Evolutionary conservation across 2,329 filamentous ascomycete genomes (phyloP), one percentile per base, ranked within the genome.

Genomic region (Talaromyces funiculosus): DNA sequence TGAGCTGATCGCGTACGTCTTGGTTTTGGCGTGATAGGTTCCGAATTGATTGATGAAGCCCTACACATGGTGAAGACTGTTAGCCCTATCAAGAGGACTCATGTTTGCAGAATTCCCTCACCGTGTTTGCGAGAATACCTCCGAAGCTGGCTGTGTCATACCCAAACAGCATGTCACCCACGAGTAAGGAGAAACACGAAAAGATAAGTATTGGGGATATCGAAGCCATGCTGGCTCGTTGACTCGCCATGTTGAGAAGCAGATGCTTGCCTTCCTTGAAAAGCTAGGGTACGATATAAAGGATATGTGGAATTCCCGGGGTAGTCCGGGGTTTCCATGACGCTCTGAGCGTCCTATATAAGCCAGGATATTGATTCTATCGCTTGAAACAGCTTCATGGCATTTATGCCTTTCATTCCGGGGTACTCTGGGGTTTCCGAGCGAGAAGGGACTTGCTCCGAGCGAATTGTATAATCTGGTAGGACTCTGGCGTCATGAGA

Each of bases 101-200:
- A n/a, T n/a, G n/a, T n/a, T n/a, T n/a, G n/a, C n/a, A n/a, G n/a
- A n/a, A n/a, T n/a, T n/a, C n/a, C n/a, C 54, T 64, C 43, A 64
- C 64, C 4, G 63, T 45, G 59, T 66, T 66, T 16, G 62, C 64
- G 1, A 67, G 61, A 37, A 67, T 64, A 4, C 65, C 65, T 22
- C 62, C 57, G 60, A 66, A 67, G 29, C 62, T 66, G 22, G 47
- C 62, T 14, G 65, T 67, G 59, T 67, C 65, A 58, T 62, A 67
- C 3, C 65, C 64, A 61, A 66, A 67, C 5, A 65, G 62, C 43
- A 66, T 62, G 40, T 67, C 65, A 10, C 65, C 65, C 4, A 61
- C 62, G 3, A 67, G 62, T 24, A 66, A 56, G 47, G 59, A 67
- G 60, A 66, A 66, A 42, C 65, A 65, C 4, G 64, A 65, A 26